Evolutionary conservation across 257 asterid genomes (phyloP), one percentile per base, ranked within the genome.

Genomic region (Capsicum rhomboideum): DNA sequence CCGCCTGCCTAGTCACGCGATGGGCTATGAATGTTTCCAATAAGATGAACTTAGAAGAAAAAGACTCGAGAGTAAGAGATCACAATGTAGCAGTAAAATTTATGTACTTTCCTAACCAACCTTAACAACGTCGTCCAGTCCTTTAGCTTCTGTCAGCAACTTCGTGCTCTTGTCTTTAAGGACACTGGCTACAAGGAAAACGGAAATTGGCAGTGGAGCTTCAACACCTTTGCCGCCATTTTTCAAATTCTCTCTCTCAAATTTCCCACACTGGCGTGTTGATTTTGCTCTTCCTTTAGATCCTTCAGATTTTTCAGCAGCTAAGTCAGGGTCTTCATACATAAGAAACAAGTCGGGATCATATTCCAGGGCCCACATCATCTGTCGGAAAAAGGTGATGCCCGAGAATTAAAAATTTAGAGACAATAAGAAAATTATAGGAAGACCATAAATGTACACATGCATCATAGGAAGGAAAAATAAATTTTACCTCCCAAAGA

Each of bases 331-430:
- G 40, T 91, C 97, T 88, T 95, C 95, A 31, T 93, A 92, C 84
- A 84, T 8, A 64, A 83, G 11, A 82, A 87, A 95, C 71, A 91
- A 63, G 82, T 90, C 94, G 1, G 99, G 98, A 42, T 95, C 94
- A n/a, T 93, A 95, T 80, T 95, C 99, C 59, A 95, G 87, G 11
- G 98, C 99, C 99, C 99, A 95, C 99, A 95, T 95, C 97, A 95
- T 92, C 99, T 95, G 89, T 84, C 55, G 40, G 14, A 53, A 58
- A 13, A 84, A 59, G 31, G 28, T 56, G 69, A 85, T 71, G 18
- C n/a, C n/a, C n/a, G n/a, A n/a, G n/a, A n/a, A n/a, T n/a, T n/a
- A n/a, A n/a, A n/a, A n/a, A n/a, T n/a, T n/a, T n/a, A n/a, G n/a
- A n/a, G n/a, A n/a, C n/a, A n/a, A n/a, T n/a, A n/a, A n/a, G n/a